Evolutionary conservation across 768 basidiomycete genomes (phyloP).

Genomic region (Mycena filopes): DNA sequence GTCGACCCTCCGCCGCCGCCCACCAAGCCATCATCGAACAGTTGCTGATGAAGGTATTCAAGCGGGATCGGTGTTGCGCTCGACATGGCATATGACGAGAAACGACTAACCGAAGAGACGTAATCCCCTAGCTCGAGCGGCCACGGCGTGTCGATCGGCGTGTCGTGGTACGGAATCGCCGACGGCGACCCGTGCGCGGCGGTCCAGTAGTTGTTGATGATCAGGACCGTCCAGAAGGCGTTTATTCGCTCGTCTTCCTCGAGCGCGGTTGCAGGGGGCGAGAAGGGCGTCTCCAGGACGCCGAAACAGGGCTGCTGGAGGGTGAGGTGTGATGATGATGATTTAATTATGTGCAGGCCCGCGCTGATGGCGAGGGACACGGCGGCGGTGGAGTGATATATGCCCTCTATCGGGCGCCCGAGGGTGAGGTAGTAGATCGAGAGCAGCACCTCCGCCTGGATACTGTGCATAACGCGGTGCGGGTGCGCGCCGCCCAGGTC

Average conservation of each 20-base stretch:
- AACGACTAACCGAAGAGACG: slow-evolving; percentile 25
- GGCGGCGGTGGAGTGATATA: slow-evolving; percentile 61
- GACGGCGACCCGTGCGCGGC: slow-evolving; percentile 55
- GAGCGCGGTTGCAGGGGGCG: slow-evolving; percentile 32
- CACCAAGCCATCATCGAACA: not conserved
- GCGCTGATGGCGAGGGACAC: slow-evolving; percentile 51
- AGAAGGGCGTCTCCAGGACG: slow-evolving; percentile 45
- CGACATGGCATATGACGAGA: not conserved
- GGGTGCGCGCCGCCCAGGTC: slow-evolving; percentile 54
- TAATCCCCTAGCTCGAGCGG: slow-evolving; percentile 40
- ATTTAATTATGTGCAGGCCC: slow-evolving; percentile 46
- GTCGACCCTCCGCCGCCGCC: slow-evolving; percentile 37
- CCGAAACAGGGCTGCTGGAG: slow-evolving; percentile 42
- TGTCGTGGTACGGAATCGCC: slow-evolving; percentile 52
- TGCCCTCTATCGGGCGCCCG: slow-evolving; percentile 57
- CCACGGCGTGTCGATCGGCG: slow-evolving; percentile 49
- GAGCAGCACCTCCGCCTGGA: slow-evolving; percentile 65
- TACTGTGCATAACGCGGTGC: slow-evolving; percentile 49
- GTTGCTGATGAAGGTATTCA: slow-evolving; percentile 13
- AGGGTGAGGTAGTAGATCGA: slow-evolving; percentile 61
- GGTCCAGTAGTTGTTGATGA: slow-evolving; percentile 59
- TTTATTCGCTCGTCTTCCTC: slow-evolving; percentile 47
- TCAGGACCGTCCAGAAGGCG: slow-evolving; percentile 48
- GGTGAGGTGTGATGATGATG: slow-evolving; percentile 35
- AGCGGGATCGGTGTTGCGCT: not conserved